A percentile compares a stretch with the other conserved stretches of the same genome.
Conservation (phyloP, 129 eudicot genomes). For the Lactuca saligna region DNA sequence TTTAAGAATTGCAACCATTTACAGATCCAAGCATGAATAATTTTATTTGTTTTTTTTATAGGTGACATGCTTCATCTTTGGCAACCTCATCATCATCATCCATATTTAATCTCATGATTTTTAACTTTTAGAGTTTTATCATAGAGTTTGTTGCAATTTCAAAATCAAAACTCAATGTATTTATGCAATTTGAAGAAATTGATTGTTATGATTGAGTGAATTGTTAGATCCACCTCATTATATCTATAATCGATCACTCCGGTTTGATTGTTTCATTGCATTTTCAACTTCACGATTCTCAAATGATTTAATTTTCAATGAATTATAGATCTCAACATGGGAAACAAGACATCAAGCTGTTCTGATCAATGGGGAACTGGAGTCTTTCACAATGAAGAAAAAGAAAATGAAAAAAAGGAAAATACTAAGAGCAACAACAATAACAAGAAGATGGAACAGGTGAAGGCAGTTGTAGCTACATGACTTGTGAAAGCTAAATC, state of each 20-base stretch:
- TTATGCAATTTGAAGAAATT: neutral
- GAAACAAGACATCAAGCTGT: slow-evolving; percentile 44
- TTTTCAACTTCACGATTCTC: neutral
- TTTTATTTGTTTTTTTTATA: too few species aligned
- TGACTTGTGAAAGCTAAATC: slow-evolving; percentile 51
- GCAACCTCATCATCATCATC: too few species aligned
- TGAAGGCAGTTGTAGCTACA: slow-evolving; percentile 48
- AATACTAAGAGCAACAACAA: slow-evolving; percentile 17
- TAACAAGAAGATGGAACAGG: slow-evolving; percentile 47
- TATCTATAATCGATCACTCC: neutral
- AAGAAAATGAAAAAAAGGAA: slow-evolving; percentile 15
- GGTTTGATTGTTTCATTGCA: neutral
- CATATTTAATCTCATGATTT: neutral
- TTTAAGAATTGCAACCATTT: too few species aligned
- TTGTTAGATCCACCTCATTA: slow-evolving; percentile 1
- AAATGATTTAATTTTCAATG: neutral
- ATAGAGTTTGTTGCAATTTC: neutral
- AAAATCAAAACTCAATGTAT: neutral
- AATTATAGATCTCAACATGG: slow-evolving; percentile 32
- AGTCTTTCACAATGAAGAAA: slow-evolving; percentile 31
- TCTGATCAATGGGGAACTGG: slow-evolving; percentile 50
- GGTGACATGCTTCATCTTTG: too few species aligned
- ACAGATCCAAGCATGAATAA: too few species aligned
- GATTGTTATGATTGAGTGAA: slow-evolving; percentile 5
- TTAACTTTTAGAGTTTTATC: slow-evolving; percentile 3